A percentile compares a stretch with the other conserved stretches of the same genome.
These are phyloP conservation scores for Aspergillus piperis DNA, from an alignment of 2,329 filamentous ascomycete species.

Conservation along the genomic window DNA sequence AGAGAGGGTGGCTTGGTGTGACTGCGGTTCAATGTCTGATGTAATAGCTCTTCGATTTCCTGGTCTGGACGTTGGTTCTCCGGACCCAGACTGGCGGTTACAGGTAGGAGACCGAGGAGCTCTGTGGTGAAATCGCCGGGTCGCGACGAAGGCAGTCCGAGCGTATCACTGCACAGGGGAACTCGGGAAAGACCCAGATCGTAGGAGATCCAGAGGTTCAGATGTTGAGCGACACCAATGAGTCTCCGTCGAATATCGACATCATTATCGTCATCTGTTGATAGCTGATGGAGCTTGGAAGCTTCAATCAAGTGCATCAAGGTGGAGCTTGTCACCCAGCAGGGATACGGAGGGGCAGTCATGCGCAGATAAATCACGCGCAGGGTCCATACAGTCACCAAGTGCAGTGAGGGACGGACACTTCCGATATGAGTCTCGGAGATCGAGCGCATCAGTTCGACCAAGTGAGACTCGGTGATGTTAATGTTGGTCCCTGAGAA, in stretches of 20 bases:
- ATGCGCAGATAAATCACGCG: constrained; percentile 55
- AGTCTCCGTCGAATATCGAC: constrained; percentile 45
- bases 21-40: constrained; percentile 38
- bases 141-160: constrained; percentile 35
- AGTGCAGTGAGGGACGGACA: constrained; percentile 28
- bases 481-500: constrained; percentile 50
- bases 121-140: constrained; percentile 53
- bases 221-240: constrained; percentile 55
- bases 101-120: constrained; percentile 53
- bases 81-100: constrained; percentile 56
- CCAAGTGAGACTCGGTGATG: constrained; percentile 49
- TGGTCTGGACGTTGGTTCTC: constrained; percentile 42
- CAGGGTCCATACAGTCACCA: constrained; percentile 49
- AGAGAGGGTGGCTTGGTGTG: constrained; percentile 49
- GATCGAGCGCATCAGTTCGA: constrained; percentile 46
- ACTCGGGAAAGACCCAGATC: constrained; percentile 59
- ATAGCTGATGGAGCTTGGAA: constrained; percentile 35
- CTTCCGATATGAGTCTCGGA: constrained; percentile 40
- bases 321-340: constrained; percentile 33
- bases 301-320: constrained; percentile 56
- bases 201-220: constrained; percentile 61
- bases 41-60: constrained; percentile 47
- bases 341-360: constrained; percentile 51
- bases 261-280: constrained; percentile 21
- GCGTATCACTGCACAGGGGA: constrained; percentile 43